These are phyloP conservation scores for Vitellaria paradoxa DNA, from an alignment of 179 eudicot genomes.

Conservation along the genomic window DNA sequence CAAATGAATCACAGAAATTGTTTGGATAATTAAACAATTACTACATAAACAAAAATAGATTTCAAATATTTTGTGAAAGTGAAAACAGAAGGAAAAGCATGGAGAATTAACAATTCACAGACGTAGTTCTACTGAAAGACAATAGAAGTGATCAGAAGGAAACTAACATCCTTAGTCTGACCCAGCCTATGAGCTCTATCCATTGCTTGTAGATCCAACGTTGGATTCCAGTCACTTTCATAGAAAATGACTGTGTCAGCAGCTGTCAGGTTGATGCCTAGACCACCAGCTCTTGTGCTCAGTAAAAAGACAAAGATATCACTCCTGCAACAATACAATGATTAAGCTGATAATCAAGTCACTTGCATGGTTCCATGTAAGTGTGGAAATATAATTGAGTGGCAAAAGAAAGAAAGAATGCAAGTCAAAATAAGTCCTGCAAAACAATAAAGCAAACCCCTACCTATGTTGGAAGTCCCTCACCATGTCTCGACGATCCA, in stretches of 20 bases:
- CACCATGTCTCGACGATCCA: slow-evolving; percentile 99
- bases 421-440: slow-evolving; percentile 1
- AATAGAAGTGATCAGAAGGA: slow-evolving; percentile 15
- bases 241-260: slow-evolving; percentile 98
- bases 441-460: slow-evolving; percentile 10
- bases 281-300: slow-evolving; percentile 97
- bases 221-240: slow-evolving; percentile 99
- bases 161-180: slow-evolving; percentile 95
- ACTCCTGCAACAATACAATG: slow-evolving; percentile 51
- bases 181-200: slow-evolving; percentile 99
- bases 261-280: slow-evolving; percentile 95
- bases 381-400: background rate
- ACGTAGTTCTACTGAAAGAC: background rate
- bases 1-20: background rate
- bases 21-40: background rate
- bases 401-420: background rate
- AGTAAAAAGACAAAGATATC: slow-evolving; percentile 95
- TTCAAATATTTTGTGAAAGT: background rate
- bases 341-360: background rate
- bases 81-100: too few relatives aligned
- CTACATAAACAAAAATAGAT: background rate
- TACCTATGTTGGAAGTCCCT: slow-evolving; percentile 92
- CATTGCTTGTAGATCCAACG: slow-evolving; percentile 97
- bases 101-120: background rate
- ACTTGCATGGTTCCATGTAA: background rate